phyloP scores from a whole-genome alignment of 768 basidiomycete species.

The Tephrocybe sp. region DNA sequence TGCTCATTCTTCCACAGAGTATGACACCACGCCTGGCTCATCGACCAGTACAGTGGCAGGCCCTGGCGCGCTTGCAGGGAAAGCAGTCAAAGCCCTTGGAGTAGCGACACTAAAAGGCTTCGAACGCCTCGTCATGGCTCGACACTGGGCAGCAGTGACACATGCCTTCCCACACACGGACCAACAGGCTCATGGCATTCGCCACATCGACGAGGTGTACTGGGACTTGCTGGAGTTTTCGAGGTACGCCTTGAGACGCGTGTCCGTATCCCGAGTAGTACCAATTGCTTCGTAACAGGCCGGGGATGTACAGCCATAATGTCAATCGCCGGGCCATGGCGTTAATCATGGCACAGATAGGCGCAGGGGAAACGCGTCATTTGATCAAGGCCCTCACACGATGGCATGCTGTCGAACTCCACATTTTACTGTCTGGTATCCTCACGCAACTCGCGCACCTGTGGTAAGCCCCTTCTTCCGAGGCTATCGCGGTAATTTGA shows the following conservation, averaged over 20 bases:
- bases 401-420: constrained; percentile 15
- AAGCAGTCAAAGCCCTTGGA: constrained; percentile 55
- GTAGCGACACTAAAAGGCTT: constrained; percentile 49
- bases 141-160: constrained; percentile 17
- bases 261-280: background rate
- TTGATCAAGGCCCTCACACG: constrained; percentile 13
- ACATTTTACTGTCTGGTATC: constrained; percentile 12
- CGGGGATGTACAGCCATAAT: constrained; percentile 15
- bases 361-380: constrained; percentile 13
- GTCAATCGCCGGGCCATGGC: constrained; percentile 7
- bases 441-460: constrained; percentile 13
- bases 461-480: constrained; percentile 13
- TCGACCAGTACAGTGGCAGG: constrained; percentile 26
- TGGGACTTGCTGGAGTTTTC: constrained; percentile 24
- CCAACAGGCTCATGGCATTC: constrained; percentile 15
- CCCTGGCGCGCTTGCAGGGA: constrained; percentile 38
- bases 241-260: constrained; percentile 9
- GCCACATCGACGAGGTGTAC: constrained; percentile 17
- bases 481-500: background rate
- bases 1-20: constrained; percentile 1
- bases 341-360: constrained; percentile 16
- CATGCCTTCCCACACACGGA: constrained; percentile 23
- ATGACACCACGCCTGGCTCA: constrained; percentile 13
- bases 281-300: background rate
- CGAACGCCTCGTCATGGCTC: constrained; percentile 27